A percentile compares a stretch with the other conserved stretches of the same genome.
Evolutionary conservation across 805 yeast species (phyloP).

Genomic region (Candida arabinofermentans): DNA sequence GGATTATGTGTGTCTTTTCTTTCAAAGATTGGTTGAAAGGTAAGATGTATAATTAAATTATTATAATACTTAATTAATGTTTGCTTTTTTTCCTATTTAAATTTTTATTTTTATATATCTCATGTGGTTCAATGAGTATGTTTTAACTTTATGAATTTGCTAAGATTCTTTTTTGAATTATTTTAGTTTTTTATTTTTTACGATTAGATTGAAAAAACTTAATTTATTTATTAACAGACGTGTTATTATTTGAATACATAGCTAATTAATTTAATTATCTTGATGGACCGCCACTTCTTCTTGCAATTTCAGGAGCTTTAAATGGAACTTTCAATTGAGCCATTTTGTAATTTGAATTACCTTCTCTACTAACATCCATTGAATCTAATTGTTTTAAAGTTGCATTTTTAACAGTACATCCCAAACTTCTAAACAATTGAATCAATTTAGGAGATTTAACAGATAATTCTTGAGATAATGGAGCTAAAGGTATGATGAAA

Average conservation of each 20-base stretch:
- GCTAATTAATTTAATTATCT: too few relatives aligned
- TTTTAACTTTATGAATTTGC: too few relatives aligned
- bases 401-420: conserved; percentile 72
- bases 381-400: conserved; percentile 74
- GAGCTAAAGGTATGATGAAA: conserved; percentile 69
- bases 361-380: conserved; percentile 56
- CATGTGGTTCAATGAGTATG: too few relatives aligned
- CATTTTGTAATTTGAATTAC: conserved; percentile 58
- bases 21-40: conserved; percentile 49
- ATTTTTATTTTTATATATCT: too few relatives aligned
- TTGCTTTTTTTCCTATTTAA: too few relatives aligned
- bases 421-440: conserved; percentile 71
- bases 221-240: too few relatives aligned
- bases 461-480: conserved; percentile 80
- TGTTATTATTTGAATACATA: too few relatives aligned
- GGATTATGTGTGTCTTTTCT: conserved; percentile 72
- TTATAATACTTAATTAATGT: too few relatives aligned
- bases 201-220: too few relatives aligned
- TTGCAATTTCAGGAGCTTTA: conserved; percentile 77
- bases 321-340: conserved; percentile 88
- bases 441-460: conserved; percentile 71
- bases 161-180: too few relatives aligned
- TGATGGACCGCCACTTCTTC: conserved; percentile 37
- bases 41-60: conserved; percentile 7
- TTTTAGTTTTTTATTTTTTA: too few relatives aligned